Evolutionary conservation across 768 basidiomycete species (phyloP).

Genomic region (Collybia nuda): DNA sequence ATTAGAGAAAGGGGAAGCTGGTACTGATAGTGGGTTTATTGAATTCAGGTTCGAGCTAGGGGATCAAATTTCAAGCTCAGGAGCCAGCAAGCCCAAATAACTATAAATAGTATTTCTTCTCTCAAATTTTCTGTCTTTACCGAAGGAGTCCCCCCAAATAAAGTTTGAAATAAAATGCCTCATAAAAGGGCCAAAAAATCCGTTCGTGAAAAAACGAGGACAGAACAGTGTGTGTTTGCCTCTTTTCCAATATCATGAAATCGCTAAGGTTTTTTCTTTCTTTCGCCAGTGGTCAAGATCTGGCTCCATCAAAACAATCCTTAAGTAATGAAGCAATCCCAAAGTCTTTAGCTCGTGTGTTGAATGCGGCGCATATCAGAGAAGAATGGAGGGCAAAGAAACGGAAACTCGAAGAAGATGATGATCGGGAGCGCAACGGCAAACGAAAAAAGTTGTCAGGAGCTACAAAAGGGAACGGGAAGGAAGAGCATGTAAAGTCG

Average conservation of each 20-base stretch:
- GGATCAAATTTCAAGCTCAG: no score
- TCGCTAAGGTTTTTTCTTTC: not conserved
- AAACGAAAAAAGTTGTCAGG: conserved; percentile 33
- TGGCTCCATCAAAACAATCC: conserved; percentile 43
- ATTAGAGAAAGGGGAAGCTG: no score
- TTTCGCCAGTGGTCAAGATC: conserved; percentile 44
- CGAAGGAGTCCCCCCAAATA: no score
- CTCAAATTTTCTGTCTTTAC: no score
- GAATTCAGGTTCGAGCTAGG: no score
- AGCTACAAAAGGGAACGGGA: conserved; percentile 15
- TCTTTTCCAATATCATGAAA: not conserved
- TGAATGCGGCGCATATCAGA: conserved; percentile 62
- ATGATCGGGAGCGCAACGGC: conserved; percentile 16
- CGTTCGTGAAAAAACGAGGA: conserved; percentile 40
- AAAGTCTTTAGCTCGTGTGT: conserved; percentile 63
- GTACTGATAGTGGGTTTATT: no score
- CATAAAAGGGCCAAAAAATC: conserved; percentile 64
- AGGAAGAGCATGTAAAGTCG: conserved; percentile 18
- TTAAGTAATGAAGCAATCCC: conserved; percentile 61
- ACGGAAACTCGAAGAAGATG: conserved; percentile 32
- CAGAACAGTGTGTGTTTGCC: conserved; percentile 37
- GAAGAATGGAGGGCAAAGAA: conserved; percentile 54
- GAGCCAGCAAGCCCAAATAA: no score
- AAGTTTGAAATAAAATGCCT: conserved; percentile 43
- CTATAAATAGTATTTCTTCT: no score